Conservation (phyloP, 495 filamentous ascomycete genomes). For the Penicillium ucsense region DNA sequence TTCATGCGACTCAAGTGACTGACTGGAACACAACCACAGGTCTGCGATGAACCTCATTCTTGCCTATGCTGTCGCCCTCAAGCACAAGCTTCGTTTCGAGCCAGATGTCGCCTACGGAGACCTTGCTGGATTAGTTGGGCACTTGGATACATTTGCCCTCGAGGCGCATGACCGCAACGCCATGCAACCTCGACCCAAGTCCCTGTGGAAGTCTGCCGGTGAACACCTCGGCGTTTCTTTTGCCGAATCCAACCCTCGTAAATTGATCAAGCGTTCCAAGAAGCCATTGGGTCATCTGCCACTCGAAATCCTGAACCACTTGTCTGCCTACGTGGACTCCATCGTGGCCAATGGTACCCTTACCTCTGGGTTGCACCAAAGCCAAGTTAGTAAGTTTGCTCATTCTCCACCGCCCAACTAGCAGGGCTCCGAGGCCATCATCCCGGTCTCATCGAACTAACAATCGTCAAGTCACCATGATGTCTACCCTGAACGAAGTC, state of each 20-base stretch:
- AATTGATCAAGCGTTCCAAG: slow-evolving; percentile 55
- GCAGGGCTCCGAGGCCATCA: not conserved
- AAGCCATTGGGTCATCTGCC: slow-evolving; percentile 65
- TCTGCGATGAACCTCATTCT: slow-evolving; percentile 74
- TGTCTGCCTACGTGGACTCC: slow-evolving; percentile 56
- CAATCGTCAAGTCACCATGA: slow-evolving; percentile 19
- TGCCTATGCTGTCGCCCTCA: slow-evolving; percentile 66
- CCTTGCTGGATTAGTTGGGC: slow-evolving; percentile 40
- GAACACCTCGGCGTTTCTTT: slow-evolving; percentile 64
- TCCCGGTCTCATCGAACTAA: not conserved
- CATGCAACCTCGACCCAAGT: slow-evolving; percentile 33
- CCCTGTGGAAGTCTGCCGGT: slow-evolving; percentile 51
- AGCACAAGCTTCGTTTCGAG: slow-evolving; percentile 84
- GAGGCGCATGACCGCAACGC: slow-evolving; percentile 46
- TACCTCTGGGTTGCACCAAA: slow-evolving; percentile 32
- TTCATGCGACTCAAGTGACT: not conserved
- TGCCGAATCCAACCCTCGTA: slow-evolving; percentile 62
- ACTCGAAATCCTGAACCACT: slow-evolving; percentile 65
- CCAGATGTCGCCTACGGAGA: slow-evolving; percentile 66
- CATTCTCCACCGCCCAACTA: not conserved
- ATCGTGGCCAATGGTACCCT: slow-evolving; percentile 47
- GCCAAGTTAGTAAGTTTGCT: slow-evolving; percentile 30
- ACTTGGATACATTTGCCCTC: slow-evolving; percentile 51
- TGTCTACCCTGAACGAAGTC: slow-evolving; percentile 57
- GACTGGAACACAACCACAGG: slow-evolving; percentile 15